Conservation (phyloP, 257 asterid species). For the Thymus mandschuricus region DNA sequence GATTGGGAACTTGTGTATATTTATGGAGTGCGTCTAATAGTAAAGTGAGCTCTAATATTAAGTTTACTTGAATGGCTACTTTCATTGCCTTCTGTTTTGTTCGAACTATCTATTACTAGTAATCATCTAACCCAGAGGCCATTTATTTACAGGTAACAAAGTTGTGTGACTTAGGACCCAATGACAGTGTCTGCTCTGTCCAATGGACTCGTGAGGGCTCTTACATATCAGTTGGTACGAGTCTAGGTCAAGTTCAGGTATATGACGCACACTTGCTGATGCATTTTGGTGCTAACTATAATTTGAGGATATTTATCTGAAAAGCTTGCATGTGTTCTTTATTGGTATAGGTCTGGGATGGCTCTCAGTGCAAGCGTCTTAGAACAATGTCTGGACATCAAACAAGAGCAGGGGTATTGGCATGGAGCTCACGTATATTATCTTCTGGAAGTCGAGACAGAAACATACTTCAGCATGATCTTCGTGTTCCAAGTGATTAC, state of each 20-base stretch:
- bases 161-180: constrained; percentile 91
- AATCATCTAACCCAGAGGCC: constrained; percentile 14
- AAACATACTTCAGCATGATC: constrained; percentile 94
- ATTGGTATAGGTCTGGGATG: constrained; percentile 84
- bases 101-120: no score
- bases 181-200: constrained; percentile 85
- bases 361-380: constrained; percentile 87
- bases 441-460: constrained; percentile 97
- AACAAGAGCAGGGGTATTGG: constrained; percentile 86
- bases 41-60: constrained; percentile 53
- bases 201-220: constrained; percentile 98
- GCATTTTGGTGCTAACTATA: neutral
- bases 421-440: constrained; percentile 86
- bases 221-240: constrained; percentile 84
- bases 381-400: constrained; percentile 93
- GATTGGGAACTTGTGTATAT: constrained; percentile 92
- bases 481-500: constrained; percentile 79
- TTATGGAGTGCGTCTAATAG: constrained; percentile 96
- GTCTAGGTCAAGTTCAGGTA: constrained; percentile 95
- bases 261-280: constrained; percentile 1
- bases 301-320: neutral
- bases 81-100: neutral
- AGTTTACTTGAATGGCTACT: neutral
- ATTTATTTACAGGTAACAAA: constrained; percentile 68
- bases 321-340: neutral